A percentile compares a stretch with the other conserved stretches of the same genome.
phyloP scores from a whole-genome alignment of 2,329 filamentous ascomycete species.

The Phyllosticta citribraziliensis region DNA sequence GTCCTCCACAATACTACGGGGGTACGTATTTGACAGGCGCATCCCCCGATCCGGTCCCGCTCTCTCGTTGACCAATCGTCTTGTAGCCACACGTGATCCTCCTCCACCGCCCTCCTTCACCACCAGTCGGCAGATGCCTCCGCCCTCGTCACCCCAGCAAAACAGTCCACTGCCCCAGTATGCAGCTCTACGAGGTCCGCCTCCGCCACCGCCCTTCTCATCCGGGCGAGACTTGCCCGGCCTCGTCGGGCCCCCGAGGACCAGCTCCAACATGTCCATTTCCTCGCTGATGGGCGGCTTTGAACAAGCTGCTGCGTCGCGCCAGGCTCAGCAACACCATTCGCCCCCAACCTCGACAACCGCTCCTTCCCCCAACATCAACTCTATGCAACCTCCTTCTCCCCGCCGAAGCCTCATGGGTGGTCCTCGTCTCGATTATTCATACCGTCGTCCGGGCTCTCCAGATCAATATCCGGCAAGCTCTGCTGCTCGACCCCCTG shows the following conservation, averaged over 20 bases:
- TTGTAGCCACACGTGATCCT: slow-evolving; percentile 26
- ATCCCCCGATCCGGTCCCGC: slow-evolving; percentile 9
- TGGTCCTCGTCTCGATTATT: slow-evolving; percentile 24
- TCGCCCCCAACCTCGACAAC: slow-evolving; percentile 31
- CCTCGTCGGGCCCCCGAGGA: slow-evolving; percentile 42
- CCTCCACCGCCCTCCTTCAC: slow-evolving; percentile 33
- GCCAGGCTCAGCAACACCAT: slow-evolving; percentile 32
- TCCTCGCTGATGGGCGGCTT: slow-evolving; percentile 57
- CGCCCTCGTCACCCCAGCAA: slow-evolving; percentile 39
- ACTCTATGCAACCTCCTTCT: slow-evolving; percentile 39
- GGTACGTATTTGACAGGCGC: slow-evolving; percentile 17
- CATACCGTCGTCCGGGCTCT: slow-evolving; percentile 27
- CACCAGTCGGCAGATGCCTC: slow-evolving; percentile 37
- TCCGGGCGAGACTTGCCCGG: slow-evolving; percentile 46
- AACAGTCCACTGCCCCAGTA: slow-evolving; percentile 28
- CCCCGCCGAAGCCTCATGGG: slow-evolving; percentile 27
- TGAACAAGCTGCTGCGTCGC: slow-evolving; percentile 33
- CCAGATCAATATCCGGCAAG: slow-evolving; percentile 26
- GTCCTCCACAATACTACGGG: slow-evolving; percentile 24
- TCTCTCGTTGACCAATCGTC: slow-evolving; percentile 16
- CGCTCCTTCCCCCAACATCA: slow-evolving; percentile 27
- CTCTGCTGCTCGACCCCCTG: slow-evolving; percentile 19
- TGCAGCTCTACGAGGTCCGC: slow-evolving; percentile 32
- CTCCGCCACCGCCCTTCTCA: slow-evolving; percentile 34
- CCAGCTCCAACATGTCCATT: slow-evolving; percentile 61